Base-by-base conservation (phyloP, 2,329 filamentous ascomycete genomes). In the Ceratocystis cubensis region DNA sequence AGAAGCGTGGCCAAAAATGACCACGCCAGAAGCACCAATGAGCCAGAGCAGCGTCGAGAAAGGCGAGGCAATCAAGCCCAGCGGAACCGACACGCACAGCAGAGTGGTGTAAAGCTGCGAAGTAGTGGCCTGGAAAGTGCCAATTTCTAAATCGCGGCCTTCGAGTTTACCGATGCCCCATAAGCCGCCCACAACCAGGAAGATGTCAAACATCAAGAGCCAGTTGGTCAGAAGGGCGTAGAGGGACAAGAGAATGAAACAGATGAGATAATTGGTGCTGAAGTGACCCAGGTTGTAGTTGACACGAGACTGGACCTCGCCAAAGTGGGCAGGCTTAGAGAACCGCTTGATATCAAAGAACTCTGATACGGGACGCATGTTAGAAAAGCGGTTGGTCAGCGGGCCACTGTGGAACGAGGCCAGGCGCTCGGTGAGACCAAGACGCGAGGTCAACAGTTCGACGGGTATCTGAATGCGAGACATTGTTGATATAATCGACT, bases 271-370 rank as follows among this genome's bases (percentile, higher is more conserved):
- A 81, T 99, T 99, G 87, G 91, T 96, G 69, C 91, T 95, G 82
- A 96, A 99, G 81, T 97, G 88, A 76, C 88, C 86, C 71, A 99
- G 80, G 78, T 99, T 99, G 86, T 96, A 96, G 82, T 95, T 96
- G 79, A 96, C 87, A 71, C 93, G 86, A 72, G 88, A 91, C 78
- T 97, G 93, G 70, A 91, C 85, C 77, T 96, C 92, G 71, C 80
- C 80, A 73, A 97, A 96, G 80, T 95, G 95, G 74, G 84, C 84
- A 33, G 94, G 94, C 80, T 97, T 99, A 71, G 91, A 96, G 66
- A 99, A 73, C 71, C 92, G 91, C 85, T 96, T 96, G 79, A 97
- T 77, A 78, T 97, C 92, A 76, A 96, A 83, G 79, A 99, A 99
- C 78, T 99, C 94, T 75, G 87, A 86, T 72, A 97, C 77, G 69